A percentile compares a stretch with the other conserved stretches of the same genome.
These are phyloP conservation scores for Beauveria medogensis DNA, from an alignment of 2,329 filamentous ascomycete species.

Conservation along the genomic window DNA sequence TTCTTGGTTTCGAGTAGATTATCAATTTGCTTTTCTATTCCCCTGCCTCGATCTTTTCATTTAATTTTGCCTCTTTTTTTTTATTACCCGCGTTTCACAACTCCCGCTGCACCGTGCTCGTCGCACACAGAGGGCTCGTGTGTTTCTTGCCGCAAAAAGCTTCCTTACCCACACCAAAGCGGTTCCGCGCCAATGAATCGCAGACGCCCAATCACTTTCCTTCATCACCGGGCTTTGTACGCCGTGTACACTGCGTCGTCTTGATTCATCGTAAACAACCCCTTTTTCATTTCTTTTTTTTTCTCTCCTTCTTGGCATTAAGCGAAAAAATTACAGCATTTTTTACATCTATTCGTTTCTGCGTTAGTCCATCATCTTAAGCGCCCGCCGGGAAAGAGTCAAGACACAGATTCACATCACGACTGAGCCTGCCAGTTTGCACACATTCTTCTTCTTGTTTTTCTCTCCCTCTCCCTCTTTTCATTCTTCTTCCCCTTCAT, in stretches of 20 bases:
- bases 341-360: not conserved
- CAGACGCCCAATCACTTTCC: not conserved
- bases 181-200: too few species aligned
- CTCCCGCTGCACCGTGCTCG: not conserved
- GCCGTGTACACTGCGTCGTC: not conserved
- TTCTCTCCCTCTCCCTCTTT: not conserved
- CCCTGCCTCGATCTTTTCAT: not conserved
- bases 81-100: not conserved
- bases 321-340: too few species aligned
- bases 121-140: not conserved
- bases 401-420: not conserved
- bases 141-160: too few species aligned
- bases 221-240: not conserved
- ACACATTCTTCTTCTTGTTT: not conserved
- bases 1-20: not conserved
- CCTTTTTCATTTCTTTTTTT: not conserved
- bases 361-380: not conserved
- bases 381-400: not conserved
- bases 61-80: not conserved
- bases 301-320: too few species aligned
- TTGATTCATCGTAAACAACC: not conserved
- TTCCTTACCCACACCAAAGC: not conserved
- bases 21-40: not conserved
- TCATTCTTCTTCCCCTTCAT: not conserved
- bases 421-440: not conserved